Conservation (phyloP, 805 yeast genomes). For the Debaryomyces prosopidis region DNA sequence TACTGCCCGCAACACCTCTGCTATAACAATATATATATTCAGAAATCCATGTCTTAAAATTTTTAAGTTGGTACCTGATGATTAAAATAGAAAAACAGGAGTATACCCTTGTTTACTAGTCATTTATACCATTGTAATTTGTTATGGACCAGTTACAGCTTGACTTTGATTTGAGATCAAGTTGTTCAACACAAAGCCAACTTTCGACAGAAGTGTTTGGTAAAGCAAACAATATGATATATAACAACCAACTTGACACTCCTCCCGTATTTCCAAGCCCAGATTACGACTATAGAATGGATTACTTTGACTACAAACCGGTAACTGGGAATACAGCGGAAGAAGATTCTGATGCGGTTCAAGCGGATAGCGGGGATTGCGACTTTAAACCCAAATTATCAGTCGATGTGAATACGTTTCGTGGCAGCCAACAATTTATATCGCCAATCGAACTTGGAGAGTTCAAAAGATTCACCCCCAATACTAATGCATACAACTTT, state of each 20-base stretch:
- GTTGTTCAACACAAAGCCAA: too few species aligned
- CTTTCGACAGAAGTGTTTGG: too few species aligned
- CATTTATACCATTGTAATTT: too few species aligned
- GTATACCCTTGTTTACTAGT: too few species aligned
- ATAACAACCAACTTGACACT: slow-evolving; percentile 1
- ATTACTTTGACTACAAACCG: background rate
- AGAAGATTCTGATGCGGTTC: background rate
- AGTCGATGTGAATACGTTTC: background rate
- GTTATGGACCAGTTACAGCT: too few species aligned
- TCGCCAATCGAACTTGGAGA: slow-evolving; percentile 7
- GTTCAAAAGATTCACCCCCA: slow-evolving; percentile 2
- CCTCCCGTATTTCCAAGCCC: background rate
- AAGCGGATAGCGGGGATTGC: background rate
- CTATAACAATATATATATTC: too few species aligned
- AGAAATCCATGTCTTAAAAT: too few species aligned
- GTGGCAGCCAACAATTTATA: background rate
- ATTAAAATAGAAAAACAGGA: too few species aligned
- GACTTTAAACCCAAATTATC: background rate
- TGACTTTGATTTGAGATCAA: too few species aligned
- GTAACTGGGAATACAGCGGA: background rate
- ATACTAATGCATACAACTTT: slow-evolving; percentile 12
- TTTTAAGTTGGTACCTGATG: too few species aligned
- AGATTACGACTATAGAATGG: background rate
- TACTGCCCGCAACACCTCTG: background rate
- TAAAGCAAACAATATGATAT: background rate